Conservation (phyloP, 2,329 filamentous ascomycete genomes). For the Alternaria burnsii region DNA sequence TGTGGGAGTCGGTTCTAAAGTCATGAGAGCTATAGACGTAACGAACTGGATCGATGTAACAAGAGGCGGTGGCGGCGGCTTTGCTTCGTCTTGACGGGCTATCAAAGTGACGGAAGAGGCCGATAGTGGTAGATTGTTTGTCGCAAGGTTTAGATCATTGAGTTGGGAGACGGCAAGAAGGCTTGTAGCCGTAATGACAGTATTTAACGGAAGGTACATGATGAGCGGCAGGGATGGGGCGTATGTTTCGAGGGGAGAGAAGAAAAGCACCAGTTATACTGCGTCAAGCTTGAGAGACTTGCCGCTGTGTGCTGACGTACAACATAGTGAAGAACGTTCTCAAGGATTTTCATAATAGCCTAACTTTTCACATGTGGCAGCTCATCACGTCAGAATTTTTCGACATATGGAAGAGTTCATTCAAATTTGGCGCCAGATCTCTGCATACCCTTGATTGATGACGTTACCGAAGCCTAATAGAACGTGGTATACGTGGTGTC, state of each 20-base stretch:
- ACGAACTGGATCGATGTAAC: background rate
- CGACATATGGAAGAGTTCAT: background rate
- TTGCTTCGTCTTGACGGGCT: background rate
- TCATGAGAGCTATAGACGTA: background rate
- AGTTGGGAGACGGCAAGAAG: background rate
- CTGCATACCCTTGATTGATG: background rate
- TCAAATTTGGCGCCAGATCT: background rate
- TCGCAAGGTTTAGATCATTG: background rate
- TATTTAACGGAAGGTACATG: background rate
- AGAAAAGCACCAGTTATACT: background rate
- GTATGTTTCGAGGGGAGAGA: background rate
- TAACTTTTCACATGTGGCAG: background rate
- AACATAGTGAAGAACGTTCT: background rate
- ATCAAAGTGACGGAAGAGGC: background rate
- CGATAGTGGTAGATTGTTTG: background rate
- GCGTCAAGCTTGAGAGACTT: background rate
- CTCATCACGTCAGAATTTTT: no score
- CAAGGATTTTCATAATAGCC: background rate
- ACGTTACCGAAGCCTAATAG: no score
- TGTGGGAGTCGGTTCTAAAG: background rate
- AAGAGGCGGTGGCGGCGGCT: background rate
- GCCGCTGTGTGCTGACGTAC: background rate
- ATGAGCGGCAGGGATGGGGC: background rate
- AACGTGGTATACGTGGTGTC: no score
- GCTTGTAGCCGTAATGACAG: background rate